These are phyloP conservation scores for Filobasidium floriforme DNA, from an alignment of 768 basidiomycete species.

Conservation along the genomic window DNA sequence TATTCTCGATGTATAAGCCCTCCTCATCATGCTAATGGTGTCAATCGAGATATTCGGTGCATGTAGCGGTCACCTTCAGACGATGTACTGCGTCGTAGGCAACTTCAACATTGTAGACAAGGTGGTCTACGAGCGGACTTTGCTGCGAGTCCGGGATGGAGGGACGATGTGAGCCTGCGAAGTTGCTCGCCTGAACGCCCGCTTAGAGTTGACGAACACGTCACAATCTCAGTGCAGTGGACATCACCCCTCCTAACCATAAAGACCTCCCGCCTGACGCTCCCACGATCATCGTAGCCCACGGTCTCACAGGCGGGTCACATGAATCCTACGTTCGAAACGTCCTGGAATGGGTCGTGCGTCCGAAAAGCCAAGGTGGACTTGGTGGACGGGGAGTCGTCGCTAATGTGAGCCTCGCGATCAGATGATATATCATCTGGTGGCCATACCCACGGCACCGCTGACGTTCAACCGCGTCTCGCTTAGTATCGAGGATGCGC, in stretches of 20 bases:
- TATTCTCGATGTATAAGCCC: not conserved
- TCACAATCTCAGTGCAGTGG: slow-evolving; percentile 30
- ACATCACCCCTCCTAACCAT: slow-evolving; percentile 35
- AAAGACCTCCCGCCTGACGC: slow-evolving; percentile 24
- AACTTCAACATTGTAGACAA: slow-evolving; percentile 46
- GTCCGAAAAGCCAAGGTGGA: slow-evolving; percentile 67
- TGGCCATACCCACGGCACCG: not conserved
- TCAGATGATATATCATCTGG: too few relatives aligned
- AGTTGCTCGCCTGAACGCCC: not conserved
- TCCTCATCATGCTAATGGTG: not conserved
- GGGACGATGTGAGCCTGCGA: slow-evolving; percentile 44
- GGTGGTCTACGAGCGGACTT: slow-evolving; percentile 44
- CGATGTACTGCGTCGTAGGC: slow-evolving; percentile 45
- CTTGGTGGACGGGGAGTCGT: slow-evolving; percentile 63
- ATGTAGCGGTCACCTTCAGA: slow-evolving; percentile 47
- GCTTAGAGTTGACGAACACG: not conserved
- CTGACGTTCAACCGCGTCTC: not conserved
- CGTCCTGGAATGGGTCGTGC: slow-evolving; percentile 65
- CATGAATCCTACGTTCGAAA: slow-evolving; percentile 85
- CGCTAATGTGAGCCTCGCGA: slow-evolving; percentile 36
- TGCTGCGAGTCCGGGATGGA: slow-evolving; percentile 47
- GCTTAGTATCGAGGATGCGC: slow-evolving; percentile 55
- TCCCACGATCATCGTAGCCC: slow-evolving; percentile 40
- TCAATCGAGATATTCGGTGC: slow-evolving; percentile 47
- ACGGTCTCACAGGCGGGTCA: slow-evolving; percentile 42